Evolutionary conservation across 441 rosid genomes (phyloP), one percentile per base, ranked within the genome.

Genomic region (Raphanus hybrid): DNA sequence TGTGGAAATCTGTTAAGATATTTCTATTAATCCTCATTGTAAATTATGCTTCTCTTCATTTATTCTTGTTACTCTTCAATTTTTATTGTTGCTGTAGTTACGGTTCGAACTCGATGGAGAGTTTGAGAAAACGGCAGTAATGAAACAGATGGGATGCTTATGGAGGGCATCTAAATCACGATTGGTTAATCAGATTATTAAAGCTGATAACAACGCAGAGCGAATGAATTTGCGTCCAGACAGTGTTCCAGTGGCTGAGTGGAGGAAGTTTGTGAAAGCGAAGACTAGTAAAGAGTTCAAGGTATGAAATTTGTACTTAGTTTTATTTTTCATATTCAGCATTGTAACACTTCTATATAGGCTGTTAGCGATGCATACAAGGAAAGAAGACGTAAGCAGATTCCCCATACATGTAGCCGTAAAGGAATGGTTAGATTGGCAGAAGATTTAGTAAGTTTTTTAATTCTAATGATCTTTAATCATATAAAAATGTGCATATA

Each of bases 361-460:
- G 52, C 2, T 64, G 54, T 39, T 18, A 64, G 69, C 23, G 69
- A 64, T 10, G 10, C 32, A 16, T 64, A 64, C 32, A 64, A 64
- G 15, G 69, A 64, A 23, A 23, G 26, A 23, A 23, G 26, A 23
- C 26, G 26, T 23, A 23, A 23, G 26, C 26, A 23, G 26, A 23
- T 23, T 23, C 26, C 26, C 26, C 26, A 23, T 23, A 23, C 26
- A 23, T 23, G 26, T 23, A 23, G 26, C 26, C 26, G 26, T 23
- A 23, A 23, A 23, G 26, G 26, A 23, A 23, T 23, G 26, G 26
- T 23, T 23, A 23, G 26, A 23, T 23, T 23, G 26, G 26, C 26
- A 23, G 26, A 23, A 23, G 26, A 23, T 23, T 20, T 43, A 50
- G 57, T 50, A 50, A 50, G 57, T 50, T 9, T 3, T 10, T 43